A percentile compares a stretch with the other conserved stretches of the same genome.
phyloP scores from a whole-genome alignment of 768 basidiomycete genomes.

The Tylopilus rubrobrunneus region DNA sequence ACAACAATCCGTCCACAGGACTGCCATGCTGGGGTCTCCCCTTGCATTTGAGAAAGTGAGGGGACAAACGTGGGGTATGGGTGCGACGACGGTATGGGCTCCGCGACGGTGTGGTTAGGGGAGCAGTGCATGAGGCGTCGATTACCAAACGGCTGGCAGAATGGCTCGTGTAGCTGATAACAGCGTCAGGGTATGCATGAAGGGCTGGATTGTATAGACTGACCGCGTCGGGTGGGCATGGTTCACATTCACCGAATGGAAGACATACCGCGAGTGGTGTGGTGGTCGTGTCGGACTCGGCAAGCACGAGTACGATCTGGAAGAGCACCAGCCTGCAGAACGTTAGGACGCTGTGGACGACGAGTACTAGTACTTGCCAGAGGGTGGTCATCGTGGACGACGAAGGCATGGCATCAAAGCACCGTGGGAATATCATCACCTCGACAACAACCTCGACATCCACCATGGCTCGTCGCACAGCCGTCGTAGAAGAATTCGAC shows the following conservation, averaged over 20 bases:
- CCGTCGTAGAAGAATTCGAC: conserved; percentile 79
- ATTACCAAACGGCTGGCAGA: conserved; percentile 95
- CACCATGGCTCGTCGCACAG: conserved; percentile 67
- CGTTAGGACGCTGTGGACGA: neutral
- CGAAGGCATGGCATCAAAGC: conserved; percentile 4
- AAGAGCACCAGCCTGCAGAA: conserved; percentile 12
- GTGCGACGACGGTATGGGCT: conserved; percentile 15
- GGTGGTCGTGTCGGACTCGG: conserved; percentile 4
- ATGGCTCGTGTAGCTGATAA: conserved; percentile 76
- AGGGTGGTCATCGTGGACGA: conserved; percentile 7
- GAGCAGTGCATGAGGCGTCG: conserved; percentile 84
- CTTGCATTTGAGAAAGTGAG: conserved; percentile 22
- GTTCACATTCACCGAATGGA: conserved; percentile 57
- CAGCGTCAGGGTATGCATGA: conserved; percentile 3
- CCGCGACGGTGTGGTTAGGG: conserved; percentile 27
- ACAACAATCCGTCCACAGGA: conserved; percentile 84
- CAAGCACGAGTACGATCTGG: conserved; percentile 7
- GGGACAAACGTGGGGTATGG: conserved; percentile 9
- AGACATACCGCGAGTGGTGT: conserved; percentile 33
- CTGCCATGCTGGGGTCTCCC: conserved; percentile 84
- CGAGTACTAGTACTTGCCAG: conserved; percentile 4
- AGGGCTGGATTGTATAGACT: conserved; percentile 22
- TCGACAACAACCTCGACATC: conserved; percentile 7
- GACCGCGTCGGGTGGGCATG: conserved; percentile 62
- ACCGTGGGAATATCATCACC: conserved; percentile 26